Evolutionary conservation across 1,284 basidiomycete genomes (phyloP), one percentile per base, ranked within the genome.

Genomic region (Puccinia hordei): DNA sequence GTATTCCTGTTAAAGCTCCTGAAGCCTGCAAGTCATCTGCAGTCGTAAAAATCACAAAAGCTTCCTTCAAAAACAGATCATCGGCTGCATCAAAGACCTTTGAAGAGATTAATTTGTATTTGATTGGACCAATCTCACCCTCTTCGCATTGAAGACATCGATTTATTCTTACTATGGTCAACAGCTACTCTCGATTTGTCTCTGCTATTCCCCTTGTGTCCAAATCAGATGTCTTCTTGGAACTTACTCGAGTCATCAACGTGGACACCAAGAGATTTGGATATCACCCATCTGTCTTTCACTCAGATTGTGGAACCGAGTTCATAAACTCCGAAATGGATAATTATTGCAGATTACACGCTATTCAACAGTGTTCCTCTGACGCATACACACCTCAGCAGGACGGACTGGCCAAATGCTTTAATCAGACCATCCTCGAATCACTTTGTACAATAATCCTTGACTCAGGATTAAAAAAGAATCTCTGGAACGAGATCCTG

Each of bases 331-430:
- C 8, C 6, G 17, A 9, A 0, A 22, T 75, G 13, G 53, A 44
- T 3, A n/a, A 75, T 12, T 61, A 55, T 24, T 61, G 44, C 19
- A 1, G 44, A 17, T 15, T 49, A n/a, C 15, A 65, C 19, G 17
- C 9, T 3, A 75, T 75, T 35, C 17, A 15, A 8, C 61, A 63
- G n/a, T 3, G 6, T 5, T 51, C 53, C 13, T 63, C 73, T 22
- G 24, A 51, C 51, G 38, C 73, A 3, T 61, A 75, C 5, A 75
- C 73, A n/a, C n/a, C n/a, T n/a, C n/a, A n/a, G n/a, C n/a, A n/a
- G n/a, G n/a, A n/a, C n/a, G n/a, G n/a, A n/a, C n/a, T n/a, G n/a
- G n/a, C n/a, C n/a, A n/a, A n/a, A n/a, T n/a, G n/a, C n/a, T n/a
- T n/a, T n/a, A n/a, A 51, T 63, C n/a, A n/a, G n/a, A n/a, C n/a